These are phyloP conservation scores for Endocladia muricata DNA, from an alignment of 31 red algal species.

Conservation along the genomic window DNA sequence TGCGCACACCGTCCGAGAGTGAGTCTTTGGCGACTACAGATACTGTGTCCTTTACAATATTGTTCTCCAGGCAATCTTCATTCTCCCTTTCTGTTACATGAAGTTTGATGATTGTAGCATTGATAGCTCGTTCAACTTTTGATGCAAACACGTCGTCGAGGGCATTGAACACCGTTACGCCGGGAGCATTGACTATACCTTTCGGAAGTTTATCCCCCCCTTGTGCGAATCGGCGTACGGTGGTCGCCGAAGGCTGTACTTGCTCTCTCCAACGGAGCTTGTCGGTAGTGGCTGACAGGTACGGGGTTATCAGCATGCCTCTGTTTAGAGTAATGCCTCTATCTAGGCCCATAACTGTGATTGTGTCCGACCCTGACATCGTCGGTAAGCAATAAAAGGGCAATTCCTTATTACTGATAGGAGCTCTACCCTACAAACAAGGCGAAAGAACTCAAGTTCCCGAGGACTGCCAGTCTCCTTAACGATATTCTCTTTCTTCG, in stretches of 20 bases:
- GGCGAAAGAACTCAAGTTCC: background rate
- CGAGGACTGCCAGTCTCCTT: background rate
- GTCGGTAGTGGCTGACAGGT: background rate
- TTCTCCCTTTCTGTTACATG: background rate
- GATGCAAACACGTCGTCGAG: slow-evolving; percentile 13
- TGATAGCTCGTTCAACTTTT: slow-evolving; percentile 12
- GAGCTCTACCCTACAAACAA: background rate
- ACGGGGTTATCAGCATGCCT: background rate
- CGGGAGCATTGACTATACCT: slow-evolving; percentile 1
- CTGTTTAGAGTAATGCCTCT: background rate
- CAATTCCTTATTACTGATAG: background rate
- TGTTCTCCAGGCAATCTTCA: background rate
- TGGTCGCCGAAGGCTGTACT: background rate
- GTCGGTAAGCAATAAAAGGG: background rate
- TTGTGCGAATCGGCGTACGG: background rate
- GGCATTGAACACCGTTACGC: slow-evolving; percentile 4
- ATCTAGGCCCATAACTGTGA: slow-evolving; percentile 41
- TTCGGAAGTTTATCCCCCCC: slow-evolving; percentile 9
- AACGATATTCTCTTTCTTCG: background rate
- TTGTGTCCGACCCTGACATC: background rate
- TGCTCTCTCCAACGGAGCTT: slow-evolving; percentile 17
- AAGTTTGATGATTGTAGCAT: background rate
- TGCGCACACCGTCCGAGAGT: background rate
- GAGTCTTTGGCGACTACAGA: slow-evolving; percentile 15
- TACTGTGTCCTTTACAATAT: slow-evolving; percentile 1